Evolutionary conservation across 176 grass and related monocot genomes (phyloP), one percentile per base, ranked within the genome.

Genomic region (Coix lacrymajobi): DNA sequence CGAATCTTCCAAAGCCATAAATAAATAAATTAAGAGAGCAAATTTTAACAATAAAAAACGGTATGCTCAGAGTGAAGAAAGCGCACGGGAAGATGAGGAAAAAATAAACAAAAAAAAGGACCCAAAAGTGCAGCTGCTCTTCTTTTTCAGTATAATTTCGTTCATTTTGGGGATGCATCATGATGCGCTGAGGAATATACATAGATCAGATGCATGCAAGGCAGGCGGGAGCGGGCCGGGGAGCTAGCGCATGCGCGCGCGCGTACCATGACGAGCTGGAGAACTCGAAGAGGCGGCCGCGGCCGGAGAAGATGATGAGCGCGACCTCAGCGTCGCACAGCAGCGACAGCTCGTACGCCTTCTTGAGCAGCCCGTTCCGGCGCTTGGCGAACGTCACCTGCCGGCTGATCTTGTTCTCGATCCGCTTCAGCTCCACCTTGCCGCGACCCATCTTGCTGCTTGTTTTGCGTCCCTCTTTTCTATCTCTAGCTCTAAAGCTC

Each of bases 351-450:
- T 97, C 94, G 81, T 94, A 94, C 1, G 94, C 92, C 87, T 97
- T 97, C 90, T 97, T 97, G 57, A 97, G 90, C 62, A 97, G 85
- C 10, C 94, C 94, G 64, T 94, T 94, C 73, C 92, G 66, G 65
- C 94, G 88, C 92, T 97, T 97, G 22, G 94, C 87, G 86, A 97
- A 94, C 9, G 92, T 94, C 76, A 97, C 94, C 91, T 97, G 94
- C 62, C 90, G 75, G 88, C 91, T 97, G 58, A 94, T 94, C 92
- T 97, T 97, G 90, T 97, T 94, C 92, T 97, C 92, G 52, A 97
- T 94, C 83, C 94, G 81, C 83, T 86, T 92, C 90, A 97, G 82
- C 92, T 94, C 92, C 76, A 97, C 94, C 84, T 87, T 97, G 28
- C 95, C 95, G 16, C 95, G 86, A 34, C 90, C 90, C 92, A 95